Percentiles rank a stretch among this genome's conserved stretches.
Evolutionary conservation across 2,329 filamentous ascomycete species (phyloP).

Genomic region (Cercospora janseana): DNA sequence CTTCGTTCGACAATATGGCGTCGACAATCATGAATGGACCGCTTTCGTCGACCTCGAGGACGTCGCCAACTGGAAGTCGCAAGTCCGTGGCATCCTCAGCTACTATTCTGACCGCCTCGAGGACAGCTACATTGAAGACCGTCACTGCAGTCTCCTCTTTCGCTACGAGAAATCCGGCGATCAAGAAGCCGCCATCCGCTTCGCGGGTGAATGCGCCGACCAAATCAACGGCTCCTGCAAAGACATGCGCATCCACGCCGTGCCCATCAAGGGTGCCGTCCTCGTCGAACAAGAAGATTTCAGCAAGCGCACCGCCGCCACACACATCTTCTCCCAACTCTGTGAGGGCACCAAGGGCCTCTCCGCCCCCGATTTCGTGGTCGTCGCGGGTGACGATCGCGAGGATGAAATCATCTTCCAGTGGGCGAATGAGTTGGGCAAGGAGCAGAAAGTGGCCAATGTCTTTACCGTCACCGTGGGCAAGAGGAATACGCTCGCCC

Average conservation of each 20-base stretch:
- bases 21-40: constrained; percentile 63
- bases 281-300: constrained; percentile 82
- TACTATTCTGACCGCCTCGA: constrained; percentile 91
- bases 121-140: constrained; percentile 81
- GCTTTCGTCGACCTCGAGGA: constrained; percentile 71
- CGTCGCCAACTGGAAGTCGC: constrained; percentile 76
- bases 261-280: constrained; percentile 72
- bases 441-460: constrained; percentile 52
- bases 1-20: constrained; percentile 71
- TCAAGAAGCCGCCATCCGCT: constrained; percentile 68
- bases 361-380: constrained; percentile 70
- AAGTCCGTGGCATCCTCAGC: constrained; percentile 75
- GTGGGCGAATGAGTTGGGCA: constrained; percentile 78
- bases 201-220: constrained; percentile 84
- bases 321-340: constrained; percentile 63
- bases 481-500: constrained; percentile 82
- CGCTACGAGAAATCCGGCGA: constrained; percentile 84
- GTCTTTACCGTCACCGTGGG: constrained; percentile 86
- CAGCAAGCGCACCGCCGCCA: constrained; percentile 82
- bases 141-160: constrained; percentile 88
- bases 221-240: constrained; percentile 95
- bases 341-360: constrained; percentile 23
- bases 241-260: constrained; percentile 76
- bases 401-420: constrained; percentile 93
- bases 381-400: constrained; percentile 85